These are phyloP conservation scores for Stachybotrys elegans DNA, from an alignment of 2,329 filamentous ascomycete species.

Conservation along the genomic window DNA sequence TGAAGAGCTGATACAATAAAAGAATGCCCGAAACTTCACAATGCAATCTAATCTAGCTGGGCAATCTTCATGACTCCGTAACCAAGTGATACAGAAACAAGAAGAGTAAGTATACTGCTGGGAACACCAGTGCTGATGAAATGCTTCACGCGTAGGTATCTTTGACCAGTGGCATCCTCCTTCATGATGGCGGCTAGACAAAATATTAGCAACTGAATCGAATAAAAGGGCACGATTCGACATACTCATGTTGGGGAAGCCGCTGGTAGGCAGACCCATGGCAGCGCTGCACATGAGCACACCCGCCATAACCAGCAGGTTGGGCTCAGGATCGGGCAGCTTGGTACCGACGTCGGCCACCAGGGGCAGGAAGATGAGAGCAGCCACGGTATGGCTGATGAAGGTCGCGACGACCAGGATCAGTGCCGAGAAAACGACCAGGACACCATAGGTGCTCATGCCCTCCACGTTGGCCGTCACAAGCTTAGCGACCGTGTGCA, in stretches of 20 bases:
- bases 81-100: constrained; percentile 80
- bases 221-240: constrained; percentile 20
- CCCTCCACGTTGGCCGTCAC: constrained; percentile 72
- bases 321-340: constrained; percentile 89
- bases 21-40: no score
- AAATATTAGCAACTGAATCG: constrained; percentile 13
- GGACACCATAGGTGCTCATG: constrained; percentile 77
- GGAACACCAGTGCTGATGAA: constrained; percentile 94
- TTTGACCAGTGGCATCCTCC: constrained; percentile 87
- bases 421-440: constrained; percentile 77
- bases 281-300: constrained; percentile 95
- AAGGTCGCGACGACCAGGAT: constrained; percentile 95
- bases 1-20: no score
- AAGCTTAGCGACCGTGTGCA: constrained; percentile 76
- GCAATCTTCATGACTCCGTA: constrained; percentile 84
- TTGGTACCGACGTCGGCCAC: constrained; percentile 78
- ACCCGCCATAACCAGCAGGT: constrained; percentile 89
- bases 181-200: constrained; percentile 91
- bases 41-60: constrained; percentile 43
- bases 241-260: constrained; percentile 99
- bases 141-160: constrained; percentile 88
- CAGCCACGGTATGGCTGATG: constrained; percentile 95
- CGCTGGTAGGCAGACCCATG: constrained; percentile 92
- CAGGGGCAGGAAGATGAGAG: constrained; percentile 87
- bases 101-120: constrained; percentile 73